Percentiles rank a stretch among this genome's conserved stretches.
Conservation (phyloP, 2,329 filamentous ascomycete species). For the Diaporthe vexans region DNA sequence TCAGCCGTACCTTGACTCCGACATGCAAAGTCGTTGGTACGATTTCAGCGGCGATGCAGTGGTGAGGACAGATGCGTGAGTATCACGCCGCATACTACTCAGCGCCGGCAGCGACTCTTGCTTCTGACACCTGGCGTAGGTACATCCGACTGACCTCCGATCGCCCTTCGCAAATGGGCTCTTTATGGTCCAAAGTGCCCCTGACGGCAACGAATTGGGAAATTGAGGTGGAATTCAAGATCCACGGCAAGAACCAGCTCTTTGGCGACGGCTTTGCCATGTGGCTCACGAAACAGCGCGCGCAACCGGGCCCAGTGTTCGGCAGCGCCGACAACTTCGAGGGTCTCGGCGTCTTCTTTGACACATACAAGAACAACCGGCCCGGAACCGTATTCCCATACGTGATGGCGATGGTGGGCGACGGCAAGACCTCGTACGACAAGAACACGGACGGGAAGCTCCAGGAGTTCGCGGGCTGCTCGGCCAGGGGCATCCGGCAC, state of each 20-base stretch:
- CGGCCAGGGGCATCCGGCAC: constrained; percentile 90
- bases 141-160: constrained; percentile 95
- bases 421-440: constrained; percentile 90
- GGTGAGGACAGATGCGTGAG: constrained; percentile 78
- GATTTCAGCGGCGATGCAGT: constrained; percentile 98
- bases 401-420: constrained; percentile 98
- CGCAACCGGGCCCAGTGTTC: constrained; percentile 85
- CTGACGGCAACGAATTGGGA: constrained; percentile 99
- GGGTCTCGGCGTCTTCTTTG: constrained; percentile 94
- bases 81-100: constrained; percentile 43
- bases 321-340: constrained; percentile 91
- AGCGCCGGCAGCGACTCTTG: background rate
- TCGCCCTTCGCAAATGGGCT: constrained; percentile 90
- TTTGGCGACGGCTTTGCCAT: constrained; percentile 98
- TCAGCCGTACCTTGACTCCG: constrained; percentile 96
- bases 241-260: constrained; percentile 88
- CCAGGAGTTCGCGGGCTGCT: constrained; percentile 94
- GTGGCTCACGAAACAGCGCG: constrained; percentile 97
- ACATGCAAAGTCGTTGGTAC: constrained; percentile 99
- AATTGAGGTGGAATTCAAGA: constrained; percentile 95
- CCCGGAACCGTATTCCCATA: constrained; percentile 96
- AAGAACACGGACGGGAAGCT: constrained; percentile 95
- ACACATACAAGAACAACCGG: constrained; percentile 99
- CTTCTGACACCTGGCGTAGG: constrained; percentile 57
- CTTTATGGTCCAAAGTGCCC: constrained; percentile 93